Base-by-base conservation (phyloP, 768 basidiomycete species). In the Boletus huronensis region DNA sequence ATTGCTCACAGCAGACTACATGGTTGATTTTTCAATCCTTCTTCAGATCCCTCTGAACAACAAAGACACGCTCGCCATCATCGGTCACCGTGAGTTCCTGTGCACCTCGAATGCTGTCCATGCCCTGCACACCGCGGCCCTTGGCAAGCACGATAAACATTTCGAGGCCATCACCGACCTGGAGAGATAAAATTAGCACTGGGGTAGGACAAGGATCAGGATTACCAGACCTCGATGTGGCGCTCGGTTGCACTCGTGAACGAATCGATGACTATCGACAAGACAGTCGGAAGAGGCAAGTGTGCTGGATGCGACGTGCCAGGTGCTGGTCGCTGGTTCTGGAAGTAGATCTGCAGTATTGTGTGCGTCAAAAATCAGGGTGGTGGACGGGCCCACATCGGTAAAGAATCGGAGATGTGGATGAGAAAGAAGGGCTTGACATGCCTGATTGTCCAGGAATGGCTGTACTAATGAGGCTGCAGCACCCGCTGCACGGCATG, bases 211-310 rank as follows among this genome's bases (percentile, higher is more conserved):
- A 36, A 40, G 41, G 55, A 64, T 52, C 40, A 55, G 39, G 6
- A 43, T n/a, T 13, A 26, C 64, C 78, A 57, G 57, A 90, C 90
- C 83, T 98, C 95, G 68, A 98, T 98, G 73, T 98, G 96, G 60
- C 97, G 85, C 75, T 99, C 97, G 14, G 97, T 98, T 26, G 97
- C 97, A 60, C 91, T 84, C 26, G 95, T 96, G 73, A 98, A 99
- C 9, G 93, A 91, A 75, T 99, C 96, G 57, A 93, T 89, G 63
- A 98, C 92, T 69, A 99, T 82, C 29, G 82, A 76, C 50, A 97
- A 75, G 8, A 98, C 93, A 11, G 84, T 84, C 23, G 78, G 67
- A 54, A 99, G 77, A 16, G 94, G 88, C 40, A 98, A 75, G 73
- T 95, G 90, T 39, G 77, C 75, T 21, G 96, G 93, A 64, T 91